phyloP scores from a whole-genome alignment of 192 early-diverging fungal genomes.

The Rhizophagus clarus region DNA sequence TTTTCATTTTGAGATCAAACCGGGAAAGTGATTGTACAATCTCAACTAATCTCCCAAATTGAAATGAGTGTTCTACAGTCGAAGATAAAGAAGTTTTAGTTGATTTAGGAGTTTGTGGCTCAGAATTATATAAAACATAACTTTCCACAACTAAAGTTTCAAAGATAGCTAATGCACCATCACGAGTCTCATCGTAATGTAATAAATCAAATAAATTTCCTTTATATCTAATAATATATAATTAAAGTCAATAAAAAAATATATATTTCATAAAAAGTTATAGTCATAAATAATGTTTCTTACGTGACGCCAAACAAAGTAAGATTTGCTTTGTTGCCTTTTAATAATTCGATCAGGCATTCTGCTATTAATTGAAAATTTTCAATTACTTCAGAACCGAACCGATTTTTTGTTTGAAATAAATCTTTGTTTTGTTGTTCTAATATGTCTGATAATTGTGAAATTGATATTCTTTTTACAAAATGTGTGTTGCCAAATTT shows the following conservation, averaged over 20 bases:
- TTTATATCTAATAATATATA: slow-evolving; percentile 38
- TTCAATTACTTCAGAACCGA: slow-evolving; percentile 51
- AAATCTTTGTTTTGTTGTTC: slow-evolving; percentile 27
- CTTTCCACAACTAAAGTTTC: slow-evolving; percentile 52
- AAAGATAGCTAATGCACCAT: slow-evolving; percentile 51
- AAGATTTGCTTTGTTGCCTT: slow-evolving; percentile 45
- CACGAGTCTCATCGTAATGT: slow-evolving; percentile 55
- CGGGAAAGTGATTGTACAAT: slow-evolving; percentile 55
- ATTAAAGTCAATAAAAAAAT: background rate
- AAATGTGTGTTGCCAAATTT: slow-evolving; percentile 40
- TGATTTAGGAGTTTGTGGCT: slow-evolving; percentile 29
- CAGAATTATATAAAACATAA: slow-evolving; percentile 33
- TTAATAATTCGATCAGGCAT: slow-evolving; percentile 50
- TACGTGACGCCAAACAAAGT: slow-evolving; percentile 53
- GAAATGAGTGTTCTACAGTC: slow-evolving; percentile 39
- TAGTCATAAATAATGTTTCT: slow-evolving; percentile 15
- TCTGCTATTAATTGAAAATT: slow-evolving; percentile 56
- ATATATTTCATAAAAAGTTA: background rate
- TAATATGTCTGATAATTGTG: slow-evolving; percentile 40
- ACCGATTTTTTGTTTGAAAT: slow-evolving; percentile 34
- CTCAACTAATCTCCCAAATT: slow-evolving; percentile 61
- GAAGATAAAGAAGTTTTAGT: slow-evolving; percentile 26
- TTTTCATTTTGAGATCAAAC: slow-evolving; percentile 57
- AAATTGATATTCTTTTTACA: slow-evolving; percentile 42
- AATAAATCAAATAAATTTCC: slow-evolving; percentile 60